phyloP scores from a whole-genome alignment of 371 early-diverging fungal species.

The Rhizopus stolonifer region DNA sequence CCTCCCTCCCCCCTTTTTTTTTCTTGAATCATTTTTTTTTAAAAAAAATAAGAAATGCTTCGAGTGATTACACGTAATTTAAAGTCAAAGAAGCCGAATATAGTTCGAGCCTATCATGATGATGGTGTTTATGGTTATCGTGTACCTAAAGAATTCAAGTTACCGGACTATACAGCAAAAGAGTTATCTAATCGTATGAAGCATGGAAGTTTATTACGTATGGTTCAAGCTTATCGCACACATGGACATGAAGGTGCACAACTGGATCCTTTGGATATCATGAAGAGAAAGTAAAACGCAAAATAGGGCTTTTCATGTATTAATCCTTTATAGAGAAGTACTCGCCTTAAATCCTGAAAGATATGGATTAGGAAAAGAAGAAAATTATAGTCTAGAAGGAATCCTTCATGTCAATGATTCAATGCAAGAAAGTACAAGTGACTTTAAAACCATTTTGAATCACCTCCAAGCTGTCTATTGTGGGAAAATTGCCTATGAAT shows the following conservation, averaged over 20 bases:
- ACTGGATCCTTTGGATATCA: conserved; percentile 86
- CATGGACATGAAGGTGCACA: conserved; percentile 85
- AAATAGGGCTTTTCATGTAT: background rate
- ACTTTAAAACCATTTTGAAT: conserved; percentile 65
- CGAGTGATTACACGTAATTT: background rate
- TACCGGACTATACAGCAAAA: conserved; percentile 74
- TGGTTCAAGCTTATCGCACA: conserved; percentile 82
- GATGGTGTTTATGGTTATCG: conserved; percentile 86
- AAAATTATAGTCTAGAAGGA: conserved; percentile 68
- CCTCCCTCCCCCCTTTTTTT: conserved; percentile 5
- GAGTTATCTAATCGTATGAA: conserved; percentile 81
- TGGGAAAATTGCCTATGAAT: conserved; percentile 91
- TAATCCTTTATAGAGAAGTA: conserved; percentile 40
- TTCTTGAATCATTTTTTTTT: conserved; percentile 2
- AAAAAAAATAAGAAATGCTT: conserved; percentile 7
- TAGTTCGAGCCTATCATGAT: conserved; percentile 58
- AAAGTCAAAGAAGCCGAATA: background rate
- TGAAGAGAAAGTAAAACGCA: conserved; percentile 62
- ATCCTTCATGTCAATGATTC: conserved; percentile 76
- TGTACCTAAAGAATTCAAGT: conserved; percentile 60
- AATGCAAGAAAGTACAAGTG: conserved; percentile 29
- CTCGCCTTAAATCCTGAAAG: conserved; percentile 80
- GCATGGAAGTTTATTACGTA: conserved; percentile 80
- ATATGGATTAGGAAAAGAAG: conserved; percentile 62
- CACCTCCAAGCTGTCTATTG: conserved; percentile 80